Evolutionary conservation across 495 filamentous ascomycete genomes (phyloP).

Genomic region (Parathielavia hyrcaniae): DNA sequence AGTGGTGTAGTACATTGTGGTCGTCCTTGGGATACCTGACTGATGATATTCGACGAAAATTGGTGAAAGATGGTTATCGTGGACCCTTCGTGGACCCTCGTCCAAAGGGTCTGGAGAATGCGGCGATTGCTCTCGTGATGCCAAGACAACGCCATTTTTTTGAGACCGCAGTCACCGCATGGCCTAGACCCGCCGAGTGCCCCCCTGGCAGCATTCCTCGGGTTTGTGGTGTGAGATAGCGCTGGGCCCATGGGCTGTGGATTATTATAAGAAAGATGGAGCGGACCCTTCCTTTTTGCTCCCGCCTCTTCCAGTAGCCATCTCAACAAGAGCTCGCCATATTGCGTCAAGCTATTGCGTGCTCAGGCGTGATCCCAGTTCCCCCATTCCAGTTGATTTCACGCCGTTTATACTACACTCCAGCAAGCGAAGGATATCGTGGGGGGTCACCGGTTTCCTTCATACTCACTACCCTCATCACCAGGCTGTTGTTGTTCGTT

Average conservation of each 20-base stretch:
- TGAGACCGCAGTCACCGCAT: constrained; percentile 5
- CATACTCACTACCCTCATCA: background rate
- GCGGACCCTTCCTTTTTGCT: constrained; percentile 19
- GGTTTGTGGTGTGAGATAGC: constrained; percentile 1
- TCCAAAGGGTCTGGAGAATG: background rate
- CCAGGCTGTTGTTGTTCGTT: background rate
- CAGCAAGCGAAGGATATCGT: constrained; percentile 2
- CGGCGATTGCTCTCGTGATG: constrained; percentile 6
- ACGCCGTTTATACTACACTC: constrained; percentile 10
- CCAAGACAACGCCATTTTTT: constrained; percentile 15
- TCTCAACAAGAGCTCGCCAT: constrained; percentile 11
- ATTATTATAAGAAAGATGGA: constrained; percentile 15
- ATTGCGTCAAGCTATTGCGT: constrained; percentile 29
- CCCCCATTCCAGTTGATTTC: background rate
- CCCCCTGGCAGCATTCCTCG: constrained; percentile 1
- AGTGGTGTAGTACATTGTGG: too few species aligned
- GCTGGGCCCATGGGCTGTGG: background rate
- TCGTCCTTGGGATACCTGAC: background rate
- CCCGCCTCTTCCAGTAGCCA: constrained; percentile 30
- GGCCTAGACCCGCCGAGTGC: background rate
- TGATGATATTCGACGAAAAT: background rate
- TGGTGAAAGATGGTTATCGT: constrained; percentile 2
- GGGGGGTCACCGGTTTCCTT: constrained; percentile 1
- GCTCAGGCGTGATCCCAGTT: constrained; percentile 16
- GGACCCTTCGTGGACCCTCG: background rate